These are phyloP conservation scores for Nematocida minor DNA, from an alignment of 371 early-diverging fungal genomes.

Conservation along the genomic window DNA sequence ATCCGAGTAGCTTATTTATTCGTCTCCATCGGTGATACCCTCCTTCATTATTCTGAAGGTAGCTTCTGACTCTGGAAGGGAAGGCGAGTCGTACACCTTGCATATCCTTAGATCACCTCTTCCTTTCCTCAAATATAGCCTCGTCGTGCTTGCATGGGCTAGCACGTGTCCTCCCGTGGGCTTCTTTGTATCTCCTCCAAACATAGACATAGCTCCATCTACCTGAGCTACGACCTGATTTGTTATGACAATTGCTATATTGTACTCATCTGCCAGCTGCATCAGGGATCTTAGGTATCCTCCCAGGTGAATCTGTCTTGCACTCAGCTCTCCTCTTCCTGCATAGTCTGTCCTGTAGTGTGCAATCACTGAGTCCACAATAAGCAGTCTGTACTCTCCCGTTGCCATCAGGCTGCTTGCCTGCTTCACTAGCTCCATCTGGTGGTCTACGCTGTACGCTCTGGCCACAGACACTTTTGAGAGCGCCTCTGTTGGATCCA, in stretches of 20 bases:
- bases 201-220: slow-evolving; percentile 82
- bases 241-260: slow-evolving; percentile 89
- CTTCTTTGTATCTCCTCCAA: slow-evolving; percentile 85
- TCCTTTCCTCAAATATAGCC: slow-evolving; percentile 68
- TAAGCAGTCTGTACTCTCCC: slow-evolving; percentile 72
- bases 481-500: slow-evolving; percentile 78
- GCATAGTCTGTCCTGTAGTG: slow-evolving; percentile 92
- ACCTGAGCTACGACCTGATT: slow-evolving; percentile 96
- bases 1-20: slow-evolving; percentile 74
- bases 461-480: slow-evolving; percentile 91
- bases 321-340: slow-evolving; percentile 91
- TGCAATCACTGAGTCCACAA: slow-evolving; percentile 90
- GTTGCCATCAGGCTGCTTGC: slow-evolving; percentile 94
- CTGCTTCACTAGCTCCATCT: slow-evolving; percentile 76
- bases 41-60: slow-evolving; percentile 71
- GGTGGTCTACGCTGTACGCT: slow-evolving; percentile 94
- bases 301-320: slow-evolving; percentile 89
- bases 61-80: slow-evolving; percentile 69
- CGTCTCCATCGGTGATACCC: slow-evolving; percentile 73
- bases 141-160: slow-evolving; percentile 81
- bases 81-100: slow-evolving; percentile 69
- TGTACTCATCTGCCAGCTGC: slow-evolving; percentile 91
- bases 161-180: slow-evolving; percentile 96
- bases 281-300: slow-evolving; percentile 78
- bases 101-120: slow-evolving; percentile 69